Evolutionary conservation across 2,329 filamentous ascomycete genomes (phyloP).

Genomic region (Microsporum audouinii): DNA sequence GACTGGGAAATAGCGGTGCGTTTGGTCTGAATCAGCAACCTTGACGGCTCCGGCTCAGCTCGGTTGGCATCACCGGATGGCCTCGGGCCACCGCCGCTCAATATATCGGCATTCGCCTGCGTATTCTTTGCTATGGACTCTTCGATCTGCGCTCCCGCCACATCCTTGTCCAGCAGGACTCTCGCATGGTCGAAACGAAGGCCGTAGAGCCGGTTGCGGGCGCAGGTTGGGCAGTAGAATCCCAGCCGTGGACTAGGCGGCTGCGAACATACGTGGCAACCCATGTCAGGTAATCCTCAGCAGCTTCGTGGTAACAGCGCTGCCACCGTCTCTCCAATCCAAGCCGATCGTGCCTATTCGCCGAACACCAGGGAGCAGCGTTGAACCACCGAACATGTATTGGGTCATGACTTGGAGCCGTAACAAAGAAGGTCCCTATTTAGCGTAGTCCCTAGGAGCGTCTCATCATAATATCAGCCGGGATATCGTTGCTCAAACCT

Average conservation of each 20-base stretch:
- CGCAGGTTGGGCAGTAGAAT: slow-evolving; percentile 60
- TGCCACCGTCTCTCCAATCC: not conserved
- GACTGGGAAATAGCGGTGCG: slow-evolving; percentile 24
- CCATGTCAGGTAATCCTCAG: slow-evolving; percentile 39
- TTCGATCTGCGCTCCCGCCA: slow-evolving; percentile 36
- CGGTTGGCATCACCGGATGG: not conserved
- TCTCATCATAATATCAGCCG: not conserved
- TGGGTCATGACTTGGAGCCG: not conserved
- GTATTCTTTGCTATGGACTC: slow-evolving; percentile 16
- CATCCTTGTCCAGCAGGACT: slow-evolving; percentile 53
- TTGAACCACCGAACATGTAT: not conserved
- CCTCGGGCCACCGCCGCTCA: not conserved
- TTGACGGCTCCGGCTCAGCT: slow-evolving; percentile 10
- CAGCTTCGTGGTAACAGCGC: not conserved
- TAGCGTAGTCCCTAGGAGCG: not conserved
- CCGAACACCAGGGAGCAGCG: slow-evolving; percentile 4
- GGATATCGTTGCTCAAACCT: not conserved
- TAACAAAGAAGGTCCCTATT: not conserved
- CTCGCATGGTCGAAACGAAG: slow-evolving; percentile 50
- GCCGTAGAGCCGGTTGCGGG: slow-evolving; percentile 56
- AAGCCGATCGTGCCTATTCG: not conserved
- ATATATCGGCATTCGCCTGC: not conserved
- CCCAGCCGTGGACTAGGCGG: slow-evolving; percentile 46
- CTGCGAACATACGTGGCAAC: slow-evolving; percentile 55
- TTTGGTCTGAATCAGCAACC: slow-evolving; percentile 23